Conservation (phyloP, 495 filamentous ascomycete species). For the Daldinia caldariorum region DNA sequence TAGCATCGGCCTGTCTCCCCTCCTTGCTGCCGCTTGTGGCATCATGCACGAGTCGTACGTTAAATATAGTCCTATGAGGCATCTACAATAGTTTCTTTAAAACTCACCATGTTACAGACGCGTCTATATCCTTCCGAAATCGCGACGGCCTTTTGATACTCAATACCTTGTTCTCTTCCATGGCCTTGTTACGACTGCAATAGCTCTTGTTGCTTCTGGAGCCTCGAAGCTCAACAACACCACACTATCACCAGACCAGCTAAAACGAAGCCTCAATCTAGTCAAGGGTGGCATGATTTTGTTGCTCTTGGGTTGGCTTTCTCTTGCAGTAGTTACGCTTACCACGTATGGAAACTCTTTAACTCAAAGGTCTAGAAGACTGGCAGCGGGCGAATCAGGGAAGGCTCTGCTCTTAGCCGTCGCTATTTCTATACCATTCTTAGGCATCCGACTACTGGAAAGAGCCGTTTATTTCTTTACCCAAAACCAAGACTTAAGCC, state of each 20-base stretch:
- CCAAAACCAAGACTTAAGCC: conserved; percentile 37
- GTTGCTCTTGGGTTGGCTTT: conserved; percentile 49
- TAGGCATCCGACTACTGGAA: conserved; percentile 45
- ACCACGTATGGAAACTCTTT: conserved; percentile 34
- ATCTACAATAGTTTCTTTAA: conserved; percentile 3
- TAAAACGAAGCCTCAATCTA: conserved; percentile 22
- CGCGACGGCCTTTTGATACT: conserved; percentile 23
- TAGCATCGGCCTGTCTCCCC: conserved; percentile 56
- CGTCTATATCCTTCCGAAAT: conserved; percentile 37
- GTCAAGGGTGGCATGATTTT: conserved; percentile 50
- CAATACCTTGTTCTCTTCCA: conserved; percentile 41
- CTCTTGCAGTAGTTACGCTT: conserved; percentile 41
- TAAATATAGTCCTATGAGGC: not conserved
- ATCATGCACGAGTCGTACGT: conserved; percentile 57
- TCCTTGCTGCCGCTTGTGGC: conserved; percentile 52
- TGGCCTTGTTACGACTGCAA: conserved; percentile 35
- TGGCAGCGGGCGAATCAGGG: conserved; percentile 9
- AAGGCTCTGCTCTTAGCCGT: conserved; percentile 47
- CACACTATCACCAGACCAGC: conserved; percentile 33
- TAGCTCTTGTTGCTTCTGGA: conserved; percentile 47
- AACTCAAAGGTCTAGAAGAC: not conserved
- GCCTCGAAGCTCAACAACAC: conserved; percentile 42
- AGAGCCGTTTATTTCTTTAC: conserved; percentile 46
- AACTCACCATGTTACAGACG: conserved; percentile 25
- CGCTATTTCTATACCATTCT: conserved; percentile 44